A percentile compares a stretch with the other conserved stretches of the same genome.
These are phyloP conservation scores for Raphanus sativus DNA, from an alignment of 345 rosid genomes.

Conservation along the genomic window DNA sequence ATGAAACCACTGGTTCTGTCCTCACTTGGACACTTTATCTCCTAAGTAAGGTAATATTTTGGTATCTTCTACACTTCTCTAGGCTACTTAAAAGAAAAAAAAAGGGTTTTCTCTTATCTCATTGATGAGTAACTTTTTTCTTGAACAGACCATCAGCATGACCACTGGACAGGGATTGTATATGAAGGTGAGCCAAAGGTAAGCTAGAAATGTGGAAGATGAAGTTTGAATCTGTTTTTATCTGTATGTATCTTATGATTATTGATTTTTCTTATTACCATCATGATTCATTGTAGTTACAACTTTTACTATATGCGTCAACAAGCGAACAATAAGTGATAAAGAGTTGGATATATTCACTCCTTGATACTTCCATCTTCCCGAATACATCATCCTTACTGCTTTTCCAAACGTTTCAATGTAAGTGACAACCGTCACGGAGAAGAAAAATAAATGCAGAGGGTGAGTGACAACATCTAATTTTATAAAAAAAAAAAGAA, in stretches of 20 bases:
- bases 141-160: conserved; percentile 79
- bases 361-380: too few species aligned
- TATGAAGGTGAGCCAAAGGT: neutral
- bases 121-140: neutral
- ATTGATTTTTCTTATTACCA: neutral
- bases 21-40: conserved; percentile 97
- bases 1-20: conserved; percentile 94
- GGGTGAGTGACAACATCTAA: too few species aligned
- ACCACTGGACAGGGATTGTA: conserved; percentile 36
- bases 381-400: too few species aligned
- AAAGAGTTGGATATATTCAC: too few species aligned
- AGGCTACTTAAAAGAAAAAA: neutral
- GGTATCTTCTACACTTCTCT: conserved; percentile 22
- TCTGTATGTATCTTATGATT: neutral
- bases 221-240: neutral
- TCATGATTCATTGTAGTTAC: too few species aligned
- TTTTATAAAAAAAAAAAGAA: too few species aligned
- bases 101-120: conserved; percentile 10
- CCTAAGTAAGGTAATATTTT: conserved; percentile 65
- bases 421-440: too few species aligned
- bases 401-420: too few species aligned
- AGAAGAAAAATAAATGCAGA: too few species aligned
- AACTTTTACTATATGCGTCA: too few species aligned
- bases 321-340: too few species aligned
- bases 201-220: neutral